Evolutionary conservation across 2,329 filamentous ascomycete species (phyloP), one percentile per base, ranked within the genome.

Genomic region (Intubia oerlemansii): DNA sequence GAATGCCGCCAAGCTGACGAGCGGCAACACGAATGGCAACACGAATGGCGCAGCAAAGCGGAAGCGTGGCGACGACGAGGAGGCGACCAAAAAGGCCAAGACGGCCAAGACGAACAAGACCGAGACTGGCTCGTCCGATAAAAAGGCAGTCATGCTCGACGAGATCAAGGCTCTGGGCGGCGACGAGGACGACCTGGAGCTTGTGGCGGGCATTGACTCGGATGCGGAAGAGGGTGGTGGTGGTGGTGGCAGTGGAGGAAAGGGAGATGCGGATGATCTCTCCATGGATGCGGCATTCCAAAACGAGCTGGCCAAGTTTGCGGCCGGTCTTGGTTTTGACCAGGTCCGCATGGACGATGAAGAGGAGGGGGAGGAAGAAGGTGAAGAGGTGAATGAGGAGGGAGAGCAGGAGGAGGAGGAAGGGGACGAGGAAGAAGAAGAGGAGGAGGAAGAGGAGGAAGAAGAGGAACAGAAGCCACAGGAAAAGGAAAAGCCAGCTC

Each of bases 151-250:
- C 7, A 50, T 76, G 5, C 49, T 76, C 7, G 59, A 66, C 32
- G 71, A 76, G 41, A 76, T 76, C 35, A 54, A 59, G 37, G 66
- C 65, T 10, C 51, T 77, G 2, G 71, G 69, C 4, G 71, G 71
- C 10, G 66, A 72, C 30, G 65, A 75, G 44, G 56, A 66, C 24
- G 71, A 76, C 36, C 44, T 72, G 24, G 61, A 66, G 20, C 56
- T 76, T 19, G 59, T 76, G 30, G 61, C 57, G 24, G 64, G 61
- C 33, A 49, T 59, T 6, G 50, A 56, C 36, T 65, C 60, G 2
- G 58, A 60, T 31, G 52, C 55, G 13, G 59, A 63, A 24, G 53
- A 52, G 16, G 46, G 47, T 10, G 41, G 42, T 15, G 44, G 42
- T 10, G 42, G 10, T 34, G 38, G n/a, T 24, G 35, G 17, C 19